Evolutionary conservation across 805 yeast genomes (phyloP).

Genomic region (Yarrowia bubula): DNA sequence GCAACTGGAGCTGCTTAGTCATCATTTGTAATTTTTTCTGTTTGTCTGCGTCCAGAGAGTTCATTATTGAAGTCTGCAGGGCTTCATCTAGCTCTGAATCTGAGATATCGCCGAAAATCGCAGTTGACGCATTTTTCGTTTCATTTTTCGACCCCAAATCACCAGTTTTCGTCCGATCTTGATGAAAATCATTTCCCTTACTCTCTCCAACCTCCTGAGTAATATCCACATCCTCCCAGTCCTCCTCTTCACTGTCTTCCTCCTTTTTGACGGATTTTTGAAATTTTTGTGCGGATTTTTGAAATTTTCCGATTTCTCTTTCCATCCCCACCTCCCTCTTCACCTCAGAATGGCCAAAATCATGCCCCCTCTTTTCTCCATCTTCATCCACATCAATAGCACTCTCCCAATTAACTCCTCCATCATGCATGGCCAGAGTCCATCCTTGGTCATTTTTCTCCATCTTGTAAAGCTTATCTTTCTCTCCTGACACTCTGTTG

Average conservation of each 20-base stretch:
- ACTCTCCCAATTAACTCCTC: constrained; percentile 29
- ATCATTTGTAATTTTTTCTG: not conserved
- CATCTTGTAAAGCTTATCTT: constrained; percentile 69
- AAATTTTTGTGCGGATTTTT: too few relatives aligned
- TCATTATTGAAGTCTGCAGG: not conserved
- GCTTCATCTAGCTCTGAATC: not conserved
- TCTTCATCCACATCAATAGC: constrained; percentile 33
- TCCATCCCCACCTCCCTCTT: not conserved
- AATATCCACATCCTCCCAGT: constrained; percentile 67
- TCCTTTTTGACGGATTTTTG: not conserved
- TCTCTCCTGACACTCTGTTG: constrained; percentile 78
- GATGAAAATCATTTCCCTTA: too few relatives aligned
- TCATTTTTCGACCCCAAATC: too few relatives aligned
- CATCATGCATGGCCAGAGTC: constrained; percentile 57
- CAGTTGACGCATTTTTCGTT: too few relatives aligned
- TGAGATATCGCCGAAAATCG: too few relatives aligned
- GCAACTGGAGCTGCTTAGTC: not conserved
- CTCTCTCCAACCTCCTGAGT: too few relatives aligned
- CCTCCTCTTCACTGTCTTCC: constrained; percentile 37
- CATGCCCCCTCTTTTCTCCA: not conserved
- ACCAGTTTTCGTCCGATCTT: too few relatives aligned
- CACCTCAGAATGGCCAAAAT: not conserved
- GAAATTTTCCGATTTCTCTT: not conserved
- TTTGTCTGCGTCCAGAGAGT: constrained; percentile 2
- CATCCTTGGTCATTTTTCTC: constrained; percentile 80